Evolutionary conservation across 345 rosid genomes (phyloP).

Genomic region (Eutrema yunnanense): DNA sequence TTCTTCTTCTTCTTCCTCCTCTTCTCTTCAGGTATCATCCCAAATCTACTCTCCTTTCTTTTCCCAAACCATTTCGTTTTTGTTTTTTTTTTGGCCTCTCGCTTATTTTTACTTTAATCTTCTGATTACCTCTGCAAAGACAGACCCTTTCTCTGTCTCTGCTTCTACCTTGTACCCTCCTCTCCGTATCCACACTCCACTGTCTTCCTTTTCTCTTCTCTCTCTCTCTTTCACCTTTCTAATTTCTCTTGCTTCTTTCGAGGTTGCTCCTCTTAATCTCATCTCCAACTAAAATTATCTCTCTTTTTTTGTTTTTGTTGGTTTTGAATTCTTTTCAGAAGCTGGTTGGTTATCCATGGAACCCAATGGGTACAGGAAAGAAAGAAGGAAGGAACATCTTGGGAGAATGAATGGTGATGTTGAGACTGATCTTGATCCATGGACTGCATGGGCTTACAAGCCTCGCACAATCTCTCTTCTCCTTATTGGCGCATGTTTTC

Average conservation of each 20-base stretch:
- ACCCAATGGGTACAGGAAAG: constrained; percentile 53
- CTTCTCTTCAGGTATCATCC: constrained; percentile 9
- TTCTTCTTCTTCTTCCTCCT: neutral
- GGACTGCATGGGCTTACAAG: constrained; percentile 99
- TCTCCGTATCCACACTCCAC: constrained; percentile 12
- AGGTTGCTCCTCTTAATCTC: neutral
- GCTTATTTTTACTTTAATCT: constrained; percentile 26
- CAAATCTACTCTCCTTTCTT: neutral
- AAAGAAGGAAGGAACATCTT: constrained; percentile 42
- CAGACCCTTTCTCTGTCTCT: constrained; percentile 24
- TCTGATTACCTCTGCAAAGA: constrained; percentile 19
- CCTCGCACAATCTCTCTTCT: constrained; percentile 89
- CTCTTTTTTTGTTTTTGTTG: neutral
- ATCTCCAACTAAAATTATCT: neutral
- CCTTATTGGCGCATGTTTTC: constrained; percentile 87
- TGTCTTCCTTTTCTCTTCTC: constrained; percentile 12
- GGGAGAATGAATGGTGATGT: constrained; percentile 50
- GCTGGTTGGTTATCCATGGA: constrained; percentile 40
- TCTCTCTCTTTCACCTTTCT: neutral
- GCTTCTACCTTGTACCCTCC: constrained; percentile 10
- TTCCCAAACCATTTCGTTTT: neutral
- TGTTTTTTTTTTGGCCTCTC: neutral
- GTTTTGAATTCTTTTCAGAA: neutral
- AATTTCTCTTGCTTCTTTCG: neutral
- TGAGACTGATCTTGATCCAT: constrained; percentile 78